Percentiles rank a stretch among this genome's conserved stretches.
phyloP scores from a whole-genome alignment of 2,329 filamentous ascomycete genomes.

The Didymella pinodella region DNA sequence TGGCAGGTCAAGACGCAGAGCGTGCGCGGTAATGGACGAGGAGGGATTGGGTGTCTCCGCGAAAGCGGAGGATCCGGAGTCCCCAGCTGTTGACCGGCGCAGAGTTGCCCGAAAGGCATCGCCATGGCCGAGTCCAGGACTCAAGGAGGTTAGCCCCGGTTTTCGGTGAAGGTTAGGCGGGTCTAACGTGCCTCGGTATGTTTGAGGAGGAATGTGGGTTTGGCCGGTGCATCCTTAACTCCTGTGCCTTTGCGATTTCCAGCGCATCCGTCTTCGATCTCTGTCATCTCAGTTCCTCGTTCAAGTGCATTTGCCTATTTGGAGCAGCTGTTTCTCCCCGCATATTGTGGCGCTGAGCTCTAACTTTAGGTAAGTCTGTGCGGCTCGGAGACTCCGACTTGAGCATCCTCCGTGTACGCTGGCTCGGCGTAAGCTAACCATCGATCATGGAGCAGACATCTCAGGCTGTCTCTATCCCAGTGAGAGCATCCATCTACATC shows the following conservation, averaged over 20 bases:
- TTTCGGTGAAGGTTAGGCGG: conserved; percentile 7
- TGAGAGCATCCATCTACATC: background rate
- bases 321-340: conserved; percentile 5
- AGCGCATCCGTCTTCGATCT: conserved; percentile 3
- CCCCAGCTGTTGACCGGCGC: conserved; percentile 15
- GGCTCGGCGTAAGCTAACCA: conserved; percentile 10
- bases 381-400: conserved; percentile 10
- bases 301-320: conserved; percentile 5
- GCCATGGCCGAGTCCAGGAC: conserved; percentile 12
- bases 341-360: conserved; percentile 10
- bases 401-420: conserved; percentile 2
- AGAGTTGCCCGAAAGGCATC: conserved; percentile 13
- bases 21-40: background rate
- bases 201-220: conserved; percentile 21
- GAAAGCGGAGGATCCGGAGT: conserved; percentile 17
- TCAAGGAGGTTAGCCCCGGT: conserved; percentile 10
- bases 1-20: background rate
- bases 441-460: conserved; percentile 1
- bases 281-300: conserved; percentile 1
- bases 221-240: conserved; percentile 9
- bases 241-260: conserved; percentile 8
- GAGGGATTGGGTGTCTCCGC: conserved; percentile 14
- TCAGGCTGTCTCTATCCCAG: background rate
- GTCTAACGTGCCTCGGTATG: conserved; percentile 16
- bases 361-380: conserved; percentile 19